phyloP scores from a whole-genome alignment of 352 stramenopile genomes.

The Phytophthora sp. region DNA sequence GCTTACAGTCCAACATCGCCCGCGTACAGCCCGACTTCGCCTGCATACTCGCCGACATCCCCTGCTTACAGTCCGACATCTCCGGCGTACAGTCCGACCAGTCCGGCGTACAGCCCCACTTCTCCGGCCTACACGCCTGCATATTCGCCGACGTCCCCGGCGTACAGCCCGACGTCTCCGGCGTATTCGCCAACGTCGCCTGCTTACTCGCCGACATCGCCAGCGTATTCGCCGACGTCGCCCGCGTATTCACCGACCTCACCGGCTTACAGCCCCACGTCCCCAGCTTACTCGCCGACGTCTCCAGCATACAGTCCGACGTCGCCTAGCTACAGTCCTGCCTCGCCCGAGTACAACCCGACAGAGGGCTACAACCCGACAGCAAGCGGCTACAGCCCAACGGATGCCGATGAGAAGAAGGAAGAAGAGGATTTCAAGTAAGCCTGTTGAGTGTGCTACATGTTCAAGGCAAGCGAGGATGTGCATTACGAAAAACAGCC shows the following conservation, averaged over 20 bases:
- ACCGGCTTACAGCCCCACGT: slow-evolving; percentile 75
- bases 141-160: slow-evolving; percentile 65
- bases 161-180: slow-evolving; percentile 68
- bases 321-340: slow-evolving; percentile 78
- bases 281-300: slow-evolving; percentile 79
- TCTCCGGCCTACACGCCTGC: slow-evolving; percentile 89
- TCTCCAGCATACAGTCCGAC: slow-evolving; percentile 77
- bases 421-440: slow-evolving; percentile 40
- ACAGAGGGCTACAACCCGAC: slow-evolving; percentile 80
- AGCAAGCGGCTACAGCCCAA: slow-evolving; percentile 79
- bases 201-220: slow-evolving; percentile 72
- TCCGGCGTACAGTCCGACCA: slow-evolving; percentile 86
- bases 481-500: slow-evolving; percentile 35
- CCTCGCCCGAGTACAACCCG: slow-evolving; percentile 84
- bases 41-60: slow-evolving; percentile 68
- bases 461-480: slow-evolving; percentile 23
- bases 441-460: slow-evolving; percentile 26
- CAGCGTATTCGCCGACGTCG: slow-evolving; percentile 67
- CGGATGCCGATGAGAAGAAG: slow-evolving; percentile 64
- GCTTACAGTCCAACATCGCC: slow-evolving; percentile 69
- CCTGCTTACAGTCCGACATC: slow-evolving; percentile 78
- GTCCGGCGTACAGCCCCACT: slow-evolving; percentile 79
- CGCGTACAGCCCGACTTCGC: slow-evolving; percentile 72
- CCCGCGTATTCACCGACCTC: slow-evolving; percentile 72
- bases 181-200: slow-evolving; percentile 74